These are phyloP conservation scores for Plantago major DNA, from an alignment of 257 asterid species.

Conservation along the genomic window DNA sequence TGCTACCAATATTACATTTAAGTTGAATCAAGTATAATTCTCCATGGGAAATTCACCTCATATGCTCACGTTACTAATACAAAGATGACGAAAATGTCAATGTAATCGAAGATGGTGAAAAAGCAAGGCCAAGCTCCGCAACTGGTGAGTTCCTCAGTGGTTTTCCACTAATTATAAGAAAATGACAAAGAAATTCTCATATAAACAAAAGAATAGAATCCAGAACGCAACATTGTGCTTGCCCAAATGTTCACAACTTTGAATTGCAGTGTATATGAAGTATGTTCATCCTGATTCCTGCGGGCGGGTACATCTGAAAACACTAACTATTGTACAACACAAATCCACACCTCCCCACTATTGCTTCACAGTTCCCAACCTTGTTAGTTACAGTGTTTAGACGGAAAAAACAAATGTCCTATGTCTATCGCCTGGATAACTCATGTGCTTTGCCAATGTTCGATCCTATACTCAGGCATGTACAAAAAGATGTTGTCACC, in stretches of 20 bases:
- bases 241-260: background rate
- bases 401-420: conserved; percentile 2
- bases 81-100: too few relatives aligned
- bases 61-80: too few relatives aligned
- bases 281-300: conserved; percentile 26
- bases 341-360: conserved; percentile 1
- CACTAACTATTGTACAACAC: conserved; percentile 14
- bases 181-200: background rate
- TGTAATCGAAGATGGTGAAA: too few relatives aligned
- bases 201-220: background rate
- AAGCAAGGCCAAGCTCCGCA: too few relatives aligned
- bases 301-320: conserved; percentile 13
- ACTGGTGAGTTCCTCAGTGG: too few relatives aligned
- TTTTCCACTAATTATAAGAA: background rate
- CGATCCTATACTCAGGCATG: background rate
- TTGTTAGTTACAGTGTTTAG: conserved; percentile 8
- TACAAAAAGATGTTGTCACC: conserved; percentile 14
- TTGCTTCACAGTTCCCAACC: background rate
- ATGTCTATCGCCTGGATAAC: background rate
- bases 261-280: conserved; percentile 14
- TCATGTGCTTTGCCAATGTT: background rate
- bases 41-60: too few relatives aligned
- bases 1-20: background rate
- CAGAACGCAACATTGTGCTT: background rate
- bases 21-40: too few relatives aligned